Evolutionary conservation across 2,329 filamentous ascomycete species (phyloP), one percentile per base, ranked within the genome.

Genomic region (Xylaria sp.): DNA sequence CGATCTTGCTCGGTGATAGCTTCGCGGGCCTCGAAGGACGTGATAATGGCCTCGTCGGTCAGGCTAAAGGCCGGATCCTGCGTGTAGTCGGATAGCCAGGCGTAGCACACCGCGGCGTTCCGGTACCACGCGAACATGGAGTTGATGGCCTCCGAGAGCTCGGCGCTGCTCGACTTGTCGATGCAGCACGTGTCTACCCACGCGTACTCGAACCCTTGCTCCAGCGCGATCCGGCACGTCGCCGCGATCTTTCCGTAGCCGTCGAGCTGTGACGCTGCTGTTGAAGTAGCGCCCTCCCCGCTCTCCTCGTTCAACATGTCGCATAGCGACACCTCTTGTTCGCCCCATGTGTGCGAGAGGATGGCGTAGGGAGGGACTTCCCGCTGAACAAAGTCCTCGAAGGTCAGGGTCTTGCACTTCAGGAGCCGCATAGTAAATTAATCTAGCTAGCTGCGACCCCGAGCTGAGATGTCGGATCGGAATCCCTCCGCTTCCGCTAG

Each of bases 161-260:
- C 69, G 11, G 69, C 63, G 35, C 66, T 70, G 54, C 67, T 69
- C n/a, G 65, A 65, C 35, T 70, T 70, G 47, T 71, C 65, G 14
- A 70, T 70, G 54, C 66, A 70, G 50, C 69, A 70, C 3, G 69
- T 70, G 55, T 71, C 69, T 9, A 71, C 56, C 66, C 67, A 71
- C 4, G 57, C 69, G 19, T 68, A 71, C 1, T 60, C 51, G 14
- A 69, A 49, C 3, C 51, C 55, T 17, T 68, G 58, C 37, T 60
- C 56, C 42, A 55, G 45, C 17, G 68, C 66, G 8, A 65, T 43
- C 6, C 49, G 47, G 23, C 69, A 70, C 5, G 64, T 66, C 4
- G 42, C 54, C 15, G 40, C 7, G 15, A 70, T 67, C 57, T 71
- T 70, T 2, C 8, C 15, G 19, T 56, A 66, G 12, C 64, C 64